These are phyloP conservation scores for Histomonas meleagridis DNA, from an alignment of 208 protist species.

Conservation along the genomic window DNA sequence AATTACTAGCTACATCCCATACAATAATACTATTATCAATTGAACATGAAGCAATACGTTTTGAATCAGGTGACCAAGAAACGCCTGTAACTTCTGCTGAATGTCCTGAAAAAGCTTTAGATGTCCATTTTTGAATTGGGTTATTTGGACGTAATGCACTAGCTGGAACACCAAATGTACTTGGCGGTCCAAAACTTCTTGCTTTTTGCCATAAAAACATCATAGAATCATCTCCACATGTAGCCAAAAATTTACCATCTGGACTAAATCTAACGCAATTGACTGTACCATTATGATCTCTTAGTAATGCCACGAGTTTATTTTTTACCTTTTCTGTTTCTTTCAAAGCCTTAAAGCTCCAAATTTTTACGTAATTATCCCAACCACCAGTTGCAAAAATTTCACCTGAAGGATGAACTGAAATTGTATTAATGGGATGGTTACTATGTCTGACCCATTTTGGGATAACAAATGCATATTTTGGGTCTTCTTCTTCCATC, in stretches of 20 bases:
- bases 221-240: background rate
- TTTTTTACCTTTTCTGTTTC: background rate
- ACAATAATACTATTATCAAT: background rate
- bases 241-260: constrained; percentile 8
- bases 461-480: constrained; percentile 2
- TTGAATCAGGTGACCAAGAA: background rate
- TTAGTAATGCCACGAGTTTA: background rate
- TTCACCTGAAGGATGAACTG: background rate
- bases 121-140: background rate
- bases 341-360: background rate
- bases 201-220: constrained; percentile 11
- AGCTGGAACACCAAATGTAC: background rate
- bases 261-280: constrained; percentile 20
- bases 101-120: background rate
- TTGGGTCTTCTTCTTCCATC: too few relatives aligned
- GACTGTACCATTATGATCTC: background rate
- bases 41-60: background rate
- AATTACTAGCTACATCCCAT: background rate
- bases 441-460: background rate
- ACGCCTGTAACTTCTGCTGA: background rate
- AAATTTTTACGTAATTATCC: constrained; percentile 27
- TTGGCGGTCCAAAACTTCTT: background rate
- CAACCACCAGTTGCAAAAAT: constrained; percentile 23
- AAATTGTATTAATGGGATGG: background rate
- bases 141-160: background rate